A percentile compares a stretch with the other conserved stretches of the same genome.
Evolutionary conservation across 345 rosid species (phyloP).

Genomic region (Tarenaya hassleriana): DNA sequence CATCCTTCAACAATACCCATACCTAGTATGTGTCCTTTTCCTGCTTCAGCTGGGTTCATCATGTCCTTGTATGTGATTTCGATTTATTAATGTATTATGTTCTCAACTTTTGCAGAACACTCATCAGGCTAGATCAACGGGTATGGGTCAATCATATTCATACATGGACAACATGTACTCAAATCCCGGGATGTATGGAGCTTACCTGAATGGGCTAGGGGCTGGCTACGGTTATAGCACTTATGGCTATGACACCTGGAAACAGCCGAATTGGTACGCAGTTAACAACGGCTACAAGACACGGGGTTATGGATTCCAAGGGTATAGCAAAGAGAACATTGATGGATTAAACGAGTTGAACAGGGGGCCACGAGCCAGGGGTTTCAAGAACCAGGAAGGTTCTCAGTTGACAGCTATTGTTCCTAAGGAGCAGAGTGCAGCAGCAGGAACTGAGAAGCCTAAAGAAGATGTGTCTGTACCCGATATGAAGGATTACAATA

Average conservation of each 20-base stretch:
- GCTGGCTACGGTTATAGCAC: conserved; percentile 35
- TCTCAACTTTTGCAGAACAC: conserved; percentile 22
- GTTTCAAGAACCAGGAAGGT: conserved; percentile 34
- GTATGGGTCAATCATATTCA: conserved; percentile 30
- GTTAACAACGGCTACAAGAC: conserved; percentile 37
- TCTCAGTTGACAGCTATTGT: background rate
- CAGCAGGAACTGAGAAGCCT: too few relatives aligned
- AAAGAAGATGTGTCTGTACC: conserved; percentile 8
- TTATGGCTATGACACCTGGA: conserved; percentile 36
- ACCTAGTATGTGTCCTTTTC: conserved; percentile 26
- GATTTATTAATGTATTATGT: background rate
- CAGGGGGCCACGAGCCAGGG: conserved; percentile 52
- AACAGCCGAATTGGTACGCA: conserved; percentile 37
- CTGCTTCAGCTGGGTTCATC: too few relatives aligned
- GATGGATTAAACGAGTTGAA: conserved; percentile 55
- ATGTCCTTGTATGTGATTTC: too few relatives aligned
- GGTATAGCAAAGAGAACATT: conserved; percentile 41
- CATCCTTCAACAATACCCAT: conserved; percentile 18
- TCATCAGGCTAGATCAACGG: conserved; percentile 33
- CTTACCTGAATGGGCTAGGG: conserved; percentile 26
- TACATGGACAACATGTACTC: conserved; percentile 40
- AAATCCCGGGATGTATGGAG: conserved; percentile 32
- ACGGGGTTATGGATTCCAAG: conserved; percentile 28
- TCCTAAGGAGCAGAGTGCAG: conserved; percentile 12
- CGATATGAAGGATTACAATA: conserved; percentile 34